phyloP scores from a whole-genome alignment of 495 filamentous ascomycete genomes.

The Aspergillus sclerotioniger region DNA sequence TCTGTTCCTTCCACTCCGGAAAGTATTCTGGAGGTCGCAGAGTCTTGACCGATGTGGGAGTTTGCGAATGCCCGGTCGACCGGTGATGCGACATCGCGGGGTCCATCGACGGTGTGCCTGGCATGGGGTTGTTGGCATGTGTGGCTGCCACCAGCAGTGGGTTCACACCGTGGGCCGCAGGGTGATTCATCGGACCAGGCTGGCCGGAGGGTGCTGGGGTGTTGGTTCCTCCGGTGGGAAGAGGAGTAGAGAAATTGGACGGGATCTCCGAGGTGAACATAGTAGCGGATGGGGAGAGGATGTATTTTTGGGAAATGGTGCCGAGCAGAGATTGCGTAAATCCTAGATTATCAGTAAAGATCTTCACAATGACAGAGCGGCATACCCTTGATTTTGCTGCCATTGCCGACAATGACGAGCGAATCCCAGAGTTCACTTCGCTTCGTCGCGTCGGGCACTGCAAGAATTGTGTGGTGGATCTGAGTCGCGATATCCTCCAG shows the following conservation, averaged over 20 bases:
- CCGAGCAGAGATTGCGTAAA: conserved; percentile 85
- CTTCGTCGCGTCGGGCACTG: conserved; percentile 74
- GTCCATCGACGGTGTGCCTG: conserved; percentile 40
- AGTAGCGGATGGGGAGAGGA: conserved; percentile 87
- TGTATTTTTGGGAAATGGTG: conserved; percentile 75
- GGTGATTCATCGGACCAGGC: conserved; percentile 41
- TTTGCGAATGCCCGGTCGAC: conserved; percentile 81
- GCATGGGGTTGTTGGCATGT: conserved; percentile 59
- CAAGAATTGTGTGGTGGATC: conserved; percentile 76
- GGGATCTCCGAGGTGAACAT: conserved; percentile 97
- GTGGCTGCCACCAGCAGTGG: conserved; percentile 92
- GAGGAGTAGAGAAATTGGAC: conserved; percentile 83
- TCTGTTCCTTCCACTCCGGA: conserved; percentile 87
- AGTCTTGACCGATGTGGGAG: conserved; percentile 80
- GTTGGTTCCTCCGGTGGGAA: conserved; percentile 87
- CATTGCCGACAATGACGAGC: conserved; percentile 84
- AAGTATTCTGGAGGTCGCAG: conserved; percentile 82
- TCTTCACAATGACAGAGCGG: background rate
- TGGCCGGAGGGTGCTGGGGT: conserved; percentile 71
- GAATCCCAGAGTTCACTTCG: conserved; percentile 87
- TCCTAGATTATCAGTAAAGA: conserved; percentile 35
- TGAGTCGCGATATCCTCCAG: conserved; percentile 77
- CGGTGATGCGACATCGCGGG: conserved; percentile 41
- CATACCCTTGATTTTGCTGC: conserved; percentile 74
- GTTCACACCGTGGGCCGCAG: conserved; percentile 67